These are phyloP conservation scores for Fusarium sp. DNA, from an alignment of 2,329 filamentous ascomycete genomes.

Conservation along the genomic window DNA sequence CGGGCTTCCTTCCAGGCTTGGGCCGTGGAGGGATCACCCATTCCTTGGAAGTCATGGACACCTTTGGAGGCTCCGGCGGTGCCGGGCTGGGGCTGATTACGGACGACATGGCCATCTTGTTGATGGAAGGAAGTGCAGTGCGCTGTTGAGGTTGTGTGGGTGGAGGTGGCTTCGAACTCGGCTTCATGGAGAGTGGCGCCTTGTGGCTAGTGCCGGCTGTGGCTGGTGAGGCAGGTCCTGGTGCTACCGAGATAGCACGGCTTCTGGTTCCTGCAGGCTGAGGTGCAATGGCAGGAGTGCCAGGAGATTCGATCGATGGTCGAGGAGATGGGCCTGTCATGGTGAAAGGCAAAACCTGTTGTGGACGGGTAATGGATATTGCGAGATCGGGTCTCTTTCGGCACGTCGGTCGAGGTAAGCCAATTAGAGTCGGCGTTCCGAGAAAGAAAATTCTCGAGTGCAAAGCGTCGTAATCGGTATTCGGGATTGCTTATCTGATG, in stretches of 20 bases:
- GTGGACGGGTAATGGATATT: conserved; percentile 21
- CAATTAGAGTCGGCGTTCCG: conserved; percentile 46
- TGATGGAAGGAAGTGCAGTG: conserved; percentile 52
- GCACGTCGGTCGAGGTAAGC: conserved; percentile 34
- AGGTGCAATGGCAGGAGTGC: conserved; percentile 29
- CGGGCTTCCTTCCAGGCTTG: conserved; percentile 92
- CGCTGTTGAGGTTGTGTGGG: conserved; percentile 47
- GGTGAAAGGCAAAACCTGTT: conserved; percentile 25
- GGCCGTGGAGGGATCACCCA: conserved; percentile 87
- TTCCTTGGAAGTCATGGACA: conserved; percentile 80
- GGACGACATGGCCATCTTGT: conserved; percentile 61
- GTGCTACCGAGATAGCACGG: conserved; percentile 43
- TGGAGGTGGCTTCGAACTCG: conserved; percentile 45
- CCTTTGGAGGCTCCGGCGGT: conserved; percentile 57
- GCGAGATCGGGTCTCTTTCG: conserved; percentile 36
- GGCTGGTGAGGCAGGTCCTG: conserved; percentile 40
- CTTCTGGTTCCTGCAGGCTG: conserved; percentile 26
- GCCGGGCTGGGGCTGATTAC: conserved; percentile 56
- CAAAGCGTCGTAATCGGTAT: conserved; percentile 2
- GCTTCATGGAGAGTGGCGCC: conserved; percentile 49
- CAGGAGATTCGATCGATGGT: conserved; percentile 35
- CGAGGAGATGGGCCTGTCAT: conserved; percentile 43
- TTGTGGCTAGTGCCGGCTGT: conserved; percentile 42
- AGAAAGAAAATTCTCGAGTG: conserved; percentile 34
- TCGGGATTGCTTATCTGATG: background rate